These are phyloP conservation scores for Solanum acaule DNA, from an alignment of 257 asterid species.

Conservation along the genomic window DNA sequence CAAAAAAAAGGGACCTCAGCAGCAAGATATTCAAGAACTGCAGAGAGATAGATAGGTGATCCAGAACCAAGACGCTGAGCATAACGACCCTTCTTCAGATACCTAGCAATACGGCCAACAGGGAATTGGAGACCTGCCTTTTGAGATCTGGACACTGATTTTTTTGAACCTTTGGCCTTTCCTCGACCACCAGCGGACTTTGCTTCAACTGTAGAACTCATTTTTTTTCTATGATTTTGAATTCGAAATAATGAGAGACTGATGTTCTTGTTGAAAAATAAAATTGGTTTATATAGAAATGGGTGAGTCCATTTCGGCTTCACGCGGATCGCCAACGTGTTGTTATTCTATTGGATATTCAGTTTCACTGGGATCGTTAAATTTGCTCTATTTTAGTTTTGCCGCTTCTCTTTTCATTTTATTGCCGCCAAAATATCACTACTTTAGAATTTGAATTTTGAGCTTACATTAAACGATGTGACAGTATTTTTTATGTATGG, in stretches of 20 bases:
- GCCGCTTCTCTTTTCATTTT: neutral
- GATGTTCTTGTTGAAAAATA: no score
- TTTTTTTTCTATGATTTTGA: neutral
- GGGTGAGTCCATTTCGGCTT: neutral
- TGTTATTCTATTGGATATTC: neutral
- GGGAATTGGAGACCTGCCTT: conserved; percentile 67
- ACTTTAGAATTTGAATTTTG: neutral
- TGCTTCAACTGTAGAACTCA: conserved; percentile 18
- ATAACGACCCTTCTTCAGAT: conserved; percentile 47
- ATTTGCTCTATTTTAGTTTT: neutral
- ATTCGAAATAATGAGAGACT: neutral
- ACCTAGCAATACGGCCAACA: conserved; percentile 52
- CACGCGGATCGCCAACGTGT: conserved; percentile 21
- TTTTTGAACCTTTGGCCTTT: conserved; percentile 9
- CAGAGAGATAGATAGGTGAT: conserved; percentile 46
- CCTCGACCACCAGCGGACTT: conserved; percentile 40
- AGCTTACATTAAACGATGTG: no score
- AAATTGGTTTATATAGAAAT: neutral
- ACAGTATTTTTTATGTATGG: neutral
- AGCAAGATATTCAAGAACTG: conserved; percentile 60
- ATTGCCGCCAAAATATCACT: neutral
- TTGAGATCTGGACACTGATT: conserved; percentile 33
- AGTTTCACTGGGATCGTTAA: neutral
- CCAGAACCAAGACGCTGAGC: conserved; percentile 63
- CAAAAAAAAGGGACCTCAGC: no score